These are phyloP conservation scores for Gryganskiella cystojenkinii DNA, from an alignment of 192 early-diverging fungal species.

Conservation along the genomic window DNA sequence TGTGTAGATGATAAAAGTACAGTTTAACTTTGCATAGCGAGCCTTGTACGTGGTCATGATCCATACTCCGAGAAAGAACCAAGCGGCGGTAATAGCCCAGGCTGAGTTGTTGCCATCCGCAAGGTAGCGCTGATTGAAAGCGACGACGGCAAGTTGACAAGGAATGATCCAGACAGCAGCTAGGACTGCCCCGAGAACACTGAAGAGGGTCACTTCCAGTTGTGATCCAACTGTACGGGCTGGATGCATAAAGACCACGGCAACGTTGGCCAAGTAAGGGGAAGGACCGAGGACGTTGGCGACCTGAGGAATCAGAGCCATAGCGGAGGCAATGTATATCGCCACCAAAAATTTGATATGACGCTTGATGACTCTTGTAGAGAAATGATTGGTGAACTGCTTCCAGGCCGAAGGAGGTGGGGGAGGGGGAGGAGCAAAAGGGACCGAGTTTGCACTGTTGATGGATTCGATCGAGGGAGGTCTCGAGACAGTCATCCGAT, in stretches of 20 bases:
- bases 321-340: slow-evolving; percentile 32
- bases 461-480: slow-evolving; percentile 45
- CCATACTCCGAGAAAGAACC: slow-evolving; percentile 58
- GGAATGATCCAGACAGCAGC: slow-evolving; percentile 54
- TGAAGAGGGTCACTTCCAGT: slow-evolving; percentile 58
- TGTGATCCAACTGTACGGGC: slow-evolving; percentile 60
- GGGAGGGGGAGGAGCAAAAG: slow-evolving; percentile 40
- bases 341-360: slow-evolving; percentile 57
- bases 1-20: slow-evolving; percentile 56
- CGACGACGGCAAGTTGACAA: slow-evolving; percentile 29
- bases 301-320: slow-evolving; percentile 48
- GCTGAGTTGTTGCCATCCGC: slow-evolving; percentile 28
- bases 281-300: slow-evolving; percentile 25
- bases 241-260: slow-evolving; percentile 60
- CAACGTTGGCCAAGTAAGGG: slow-evolving; percentile 42
- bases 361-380: slow-evolving; percentile 51
- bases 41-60: slow-evolving; percentile 49
- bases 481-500: slow-evolving; percentile 22
- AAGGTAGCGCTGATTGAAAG: slow-evolving; percentile 47
- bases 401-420: slow-evolving; percentile 43
- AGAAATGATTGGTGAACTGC: slow-evolving; percentile 51
- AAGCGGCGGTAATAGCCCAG: slow-evolving; percentile 44
- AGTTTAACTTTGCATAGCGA: slow-evolving; percentile 57
- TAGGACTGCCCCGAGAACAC: slow-evolving; percentile 49
- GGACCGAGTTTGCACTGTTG: slow-evolving; percentile 44